Percentiles rank a stretch among this genome's conserved stretches.
These are phyloP conservation scores for Debaryomyces tyrocola DNA, from an alignment of 805 yeast genomes.

Conservation along the genomic window DNA sequence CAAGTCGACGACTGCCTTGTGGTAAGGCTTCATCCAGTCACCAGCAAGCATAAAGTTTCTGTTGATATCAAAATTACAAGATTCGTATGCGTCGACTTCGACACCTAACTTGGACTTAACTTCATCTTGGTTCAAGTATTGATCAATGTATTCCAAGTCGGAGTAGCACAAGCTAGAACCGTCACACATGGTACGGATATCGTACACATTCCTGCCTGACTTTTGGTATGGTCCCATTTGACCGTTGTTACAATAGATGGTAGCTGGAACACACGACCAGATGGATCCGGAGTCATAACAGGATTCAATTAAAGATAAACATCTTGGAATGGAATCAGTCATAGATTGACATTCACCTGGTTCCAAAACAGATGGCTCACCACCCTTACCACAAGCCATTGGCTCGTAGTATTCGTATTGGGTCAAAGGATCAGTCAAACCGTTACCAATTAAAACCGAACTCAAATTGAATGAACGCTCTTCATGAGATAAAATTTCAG, in stretches of 20 bases:
- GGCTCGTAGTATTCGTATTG: constrained; percentile 83
- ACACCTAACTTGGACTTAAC: constrained; percentile 87
- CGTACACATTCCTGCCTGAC: constrained; percentile 91
- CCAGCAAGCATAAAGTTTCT: constrained; percentile 82
- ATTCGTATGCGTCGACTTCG: constrained; percentile 74
- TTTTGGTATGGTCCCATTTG: constrained; percentile 78
- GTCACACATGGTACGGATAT: constrained; percentile 78
- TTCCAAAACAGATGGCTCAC: constrained; percentile 69
- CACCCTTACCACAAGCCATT: constrained; percentile 94
- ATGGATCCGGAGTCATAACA: constrained; percentile 77
- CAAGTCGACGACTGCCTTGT: constrained; percentile 56
- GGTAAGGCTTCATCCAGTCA: constrained; percentile 88
- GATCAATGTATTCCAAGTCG: constrained; percentile 71
- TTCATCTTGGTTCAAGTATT: constrained; percentile 71
- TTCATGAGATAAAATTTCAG: constrained; percentile 40
- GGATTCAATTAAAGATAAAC: constrained; percentile 68
- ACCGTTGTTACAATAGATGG: constrained; percentile 83
- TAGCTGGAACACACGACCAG: constrained; percentile 89
- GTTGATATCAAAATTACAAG: constrained; percentile 78
- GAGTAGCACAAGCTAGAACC: constrained; percentile 71
- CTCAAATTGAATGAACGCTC: constrained; percentile 54
- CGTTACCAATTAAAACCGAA: constrained; percentile 89
- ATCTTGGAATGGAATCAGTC: constrained; percentile 65
- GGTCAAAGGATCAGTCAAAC: constrained; percentile 79
- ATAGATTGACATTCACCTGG: constrained; percentile 70